Evolutionary conservation across 768 basidiomycete species (phyloP), one percentile per base, ranked within the genome.

Genomic region (Podaxis sp.): DNA sequence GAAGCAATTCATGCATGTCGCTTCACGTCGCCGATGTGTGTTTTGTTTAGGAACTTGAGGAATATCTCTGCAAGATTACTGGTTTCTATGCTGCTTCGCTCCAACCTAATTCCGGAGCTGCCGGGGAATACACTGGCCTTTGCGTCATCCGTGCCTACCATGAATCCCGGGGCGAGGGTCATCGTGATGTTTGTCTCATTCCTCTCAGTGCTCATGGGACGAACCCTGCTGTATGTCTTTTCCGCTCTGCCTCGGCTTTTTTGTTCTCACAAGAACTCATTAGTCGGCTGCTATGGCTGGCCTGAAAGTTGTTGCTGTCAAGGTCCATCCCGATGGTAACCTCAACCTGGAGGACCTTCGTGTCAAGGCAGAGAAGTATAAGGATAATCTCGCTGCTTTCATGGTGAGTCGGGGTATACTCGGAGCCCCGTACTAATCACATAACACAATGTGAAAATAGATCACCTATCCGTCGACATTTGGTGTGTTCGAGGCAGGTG

Each of bases 51-150:
- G 97, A 98, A 78, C 79, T 99, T 59, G 94, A 96, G 71, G 74
- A 80, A 21, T 93, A 98, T 76, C 80, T 99, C 5, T 93, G 92
- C 80, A 89, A 82, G 68, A 92, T 98, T 62, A 98, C 97, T 11
- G 97, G 97, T n/a, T 97, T 98, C 77, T 84, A 93, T 65, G 87
- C 94, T 18, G 93, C 94, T 62, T 95, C 93, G 0, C 82, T 99
- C n/a, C 97, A 99, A 71, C 97, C 97, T 37, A 99, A 99, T 74
- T 98, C 97, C 13, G 97, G 97, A 47, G 97, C 97, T 16, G 93
- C 95, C 62, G 97, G 97, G 27, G 97, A 99, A 76, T 99, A 95
- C 68, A 85, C 97, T 35, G 97, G 97, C n/a, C 82, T 99, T 21
- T 88, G 85, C 55, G 89, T 98, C 62, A 98, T 99, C 69, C 85